Percentiles rank a stretch among this genome's conserved stretches.
phyloP scores from a whole-genome alignment of 2,329 filamentous ascomycete genomes.

The Fusarium floridanum region DNA sequence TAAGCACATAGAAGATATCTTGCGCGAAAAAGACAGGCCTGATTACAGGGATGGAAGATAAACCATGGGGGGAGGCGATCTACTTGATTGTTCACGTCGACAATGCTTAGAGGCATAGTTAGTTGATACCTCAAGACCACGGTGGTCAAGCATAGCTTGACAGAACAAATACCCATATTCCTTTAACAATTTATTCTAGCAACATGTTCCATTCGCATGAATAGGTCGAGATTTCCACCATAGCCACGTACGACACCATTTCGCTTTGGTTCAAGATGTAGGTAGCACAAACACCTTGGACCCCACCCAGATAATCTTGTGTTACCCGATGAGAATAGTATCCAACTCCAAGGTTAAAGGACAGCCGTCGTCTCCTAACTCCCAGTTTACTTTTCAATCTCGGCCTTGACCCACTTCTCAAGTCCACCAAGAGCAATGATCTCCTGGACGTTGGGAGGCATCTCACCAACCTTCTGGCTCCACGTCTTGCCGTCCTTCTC shows the following conservation, averaged over 20 bases:
- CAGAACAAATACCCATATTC: not conserved
- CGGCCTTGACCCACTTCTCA: conserved; percentile 84
- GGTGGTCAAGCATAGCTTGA: not conserved
- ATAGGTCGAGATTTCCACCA: not conserved
- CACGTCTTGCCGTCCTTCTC: conserved; percentile 78
- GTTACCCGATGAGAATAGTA: not conserved
- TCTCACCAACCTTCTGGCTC: conserved; percentile 85
- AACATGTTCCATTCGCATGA: not conserved
- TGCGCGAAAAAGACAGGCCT: not conserved
- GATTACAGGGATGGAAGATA: too few species aligned
- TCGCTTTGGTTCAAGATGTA: not conserved
- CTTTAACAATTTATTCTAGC: not conserved
- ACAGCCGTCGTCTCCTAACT: not conserved
- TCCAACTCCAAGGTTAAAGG: not conserved
- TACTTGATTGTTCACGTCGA: not conserved
- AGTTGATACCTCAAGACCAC: not conserved
- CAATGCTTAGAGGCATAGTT: not conserved
- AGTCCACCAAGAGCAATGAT: conserved; percentile 83
- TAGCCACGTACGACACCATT: not conserved
- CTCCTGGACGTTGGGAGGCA: conserved; percentile 88
- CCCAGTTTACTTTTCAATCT: conserved; percentile 61
- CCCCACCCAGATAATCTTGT: not conserved
- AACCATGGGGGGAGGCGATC: too few species aligned
- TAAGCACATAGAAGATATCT: not conserved
- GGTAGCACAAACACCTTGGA: not conserved